Evolutionary conservation across 768 basidiomycete genomes (phyloP).

Genomic region (Russula earlei): DNA sequence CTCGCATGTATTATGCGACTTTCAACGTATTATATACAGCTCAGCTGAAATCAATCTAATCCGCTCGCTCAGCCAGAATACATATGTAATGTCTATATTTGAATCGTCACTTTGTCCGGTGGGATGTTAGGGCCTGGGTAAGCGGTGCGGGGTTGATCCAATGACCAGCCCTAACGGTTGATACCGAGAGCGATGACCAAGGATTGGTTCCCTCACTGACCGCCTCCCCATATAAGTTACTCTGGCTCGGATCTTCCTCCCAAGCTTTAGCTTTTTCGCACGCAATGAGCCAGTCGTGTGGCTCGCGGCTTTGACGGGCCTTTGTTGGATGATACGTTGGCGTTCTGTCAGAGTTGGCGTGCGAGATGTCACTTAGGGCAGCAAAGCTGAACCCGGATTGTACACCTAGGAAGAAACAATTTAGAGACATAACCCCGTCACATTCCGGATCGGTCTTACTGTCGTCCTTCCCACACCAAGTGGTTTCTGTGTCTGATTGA

Average conservation of each 20-base stretch:
- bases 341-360: constrained; percentile 11
- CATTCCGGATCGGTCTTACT: not conserved
- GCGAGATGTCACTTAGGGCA: constrained; percentile 9
- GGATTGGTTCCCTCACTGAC: constrained; percentile 1
- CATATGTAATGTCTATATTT: not conserved
- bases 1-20: constrained; percentile 1
- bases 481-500: constrained; percentile 3
- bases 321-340: constrained; percentile 3
- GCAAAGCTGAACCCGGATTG: constrained; percentile 11
- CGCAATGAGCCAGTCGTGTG: constrained; percentile 10
- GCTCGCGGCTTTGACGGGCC: not conserved
- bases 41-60: not conserved
- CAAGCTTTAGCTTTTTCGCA: constrained; percentile 1
- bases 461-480: constrained; percentile 15
- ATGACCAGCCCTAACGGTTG: constrained; percentile 8
- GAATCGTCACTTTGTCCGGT: not conserved
- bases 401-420: constrained; percentile 1
- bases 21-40: not conserved
- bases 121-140: not conserved
- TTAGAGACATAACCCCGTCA: not conserved
- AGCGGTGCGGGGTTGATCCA: constrained; percentile 15
- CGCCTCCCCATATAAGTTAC: not conserved
- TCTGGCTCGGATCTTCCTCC: not conserved
- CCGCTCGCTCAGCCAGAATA: not conserved
- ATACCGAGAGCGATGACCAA: constrained; percentile 13